Percentiles rank a stretch among this genome's conserved stretches.
Evolutionary conservation across 805 yeast species (phyloP).

Genomic region (Tetrapisispora fleetii): DNA sequence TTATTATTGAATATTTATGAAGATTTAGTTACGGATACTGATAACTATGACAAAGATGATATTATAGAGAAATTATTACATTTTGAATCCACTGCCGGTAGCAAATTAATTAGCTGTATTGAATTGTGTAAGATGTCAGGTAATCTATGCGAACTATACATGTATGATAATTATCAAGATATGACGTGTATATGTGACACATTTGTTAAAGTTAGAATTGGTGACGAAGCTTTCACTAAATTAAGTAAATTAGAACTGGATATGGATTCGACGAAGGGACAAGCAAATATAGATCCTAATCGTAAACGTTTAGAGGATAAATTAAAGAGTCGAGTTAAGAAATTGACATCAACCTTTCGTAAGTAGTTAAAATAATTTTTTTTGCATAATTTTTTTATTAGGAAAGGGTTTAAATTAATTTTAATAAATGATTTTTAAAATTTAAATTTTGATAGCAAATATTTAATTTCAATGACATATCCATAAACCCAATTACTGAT

Average conservation of each 20-base stretch:
- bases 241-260: neutral
- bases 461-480: too few species aligned
- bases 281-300: conserved; percentile 13
- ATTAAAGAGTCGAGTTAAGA: conserved; percentile 18
- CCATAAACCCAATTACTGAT: too few species aligned
- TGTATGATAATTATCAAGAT: conserved; percentile 11
- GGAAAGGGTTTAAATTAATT: neutral
- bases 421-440: too few species aligned
- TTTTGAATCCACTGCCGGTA: conserved; percentile 4
- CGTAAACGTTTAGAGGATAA: conserved; percentile 20
- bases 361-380: neutral
- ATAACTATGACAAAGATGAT: conserved; percentile 21
- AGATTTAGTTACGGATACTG: conserved; percentile 8
- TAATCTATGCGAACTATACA: conserved; percentile 21
- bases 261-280: neutral
- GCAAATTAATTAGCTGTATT: conserved; percentile 10
- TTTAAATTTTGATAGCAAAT: too few species aligned
- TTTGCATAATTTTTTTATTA: neutral
- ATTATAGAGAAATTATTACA: conserved; percentile 21
- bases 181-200: conserved; percentile 16
- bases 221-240: conserved; percentile 5
- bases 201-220: conserved; percentile 14
- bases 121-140: conserved; percentile 21
- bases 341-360: conserved; percentile 2
- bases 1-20: conserved; percentile 15